Conservation (phyloP, 768 basidiomycete species). For the Mycena sanguinolenta region DNA sequence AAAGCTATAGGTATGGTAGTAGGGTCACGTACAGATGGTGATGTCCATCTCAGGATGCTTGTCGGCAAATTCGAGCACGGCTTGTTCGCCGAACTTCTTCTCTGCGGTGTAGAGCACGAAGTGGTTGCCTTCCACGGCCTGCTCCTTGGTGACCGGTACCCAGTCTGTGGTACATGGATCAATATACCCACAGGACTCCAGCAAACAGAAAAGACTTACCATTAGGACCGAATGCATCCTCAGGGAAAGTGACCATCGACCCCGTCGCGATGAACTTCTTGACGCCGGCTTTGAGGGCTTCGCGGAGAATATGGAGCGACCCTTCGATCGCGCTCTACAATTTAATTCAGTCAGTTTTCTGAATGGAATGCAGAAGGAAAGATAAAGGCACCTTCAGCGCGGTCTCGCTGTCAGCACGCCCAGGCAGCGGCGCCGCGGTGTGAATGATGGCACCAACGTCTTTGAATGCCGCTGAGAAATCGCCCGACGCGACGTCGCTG, state of each 20-base stretch:
- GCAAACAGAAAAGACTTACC: too few species aligned
- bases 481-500: conserved; percentile 33
- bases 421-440: conserved; percentile 24
- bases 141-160: conserved; percentile 27
- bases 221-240: conserved; percentile 15
- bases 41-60: conserved; percentile 37
- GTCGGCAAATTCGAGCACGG: conserved; percentile 28
- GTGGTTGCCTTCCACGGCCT: conserved; percentile 24
- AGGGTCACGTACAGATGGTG: conserved; percentile 26
- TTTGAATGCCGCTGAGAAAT: conserved; percentile 14
- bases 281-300: conserved; percentile 42
- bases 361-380: neutral
- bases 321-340: conserved; percentile 44
- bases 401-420: conserved; percentile 18
- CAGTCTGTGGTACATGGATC: conserved; percentile 19
- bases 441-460: conserved; percentile 19
- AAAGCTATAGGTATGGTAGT: neutral
- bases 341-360: neutral
- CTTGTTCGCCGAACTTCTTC: conserved; percentile 33
- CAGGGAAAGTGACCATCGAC: conserved; percentile 34
- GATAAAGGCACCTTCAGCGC: conserved; percentile 14
- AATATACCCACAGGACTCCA: too few species aligned
- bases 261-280: conserved; percentile 40
- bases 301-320: conserved; percentile 44
- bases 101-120: conserved; percentile 24